These are phyloP conservation scores for Prunus campanulata DNA, from an alignment of 306 rosid genomes.

Conservation along the genomic window DNA sequence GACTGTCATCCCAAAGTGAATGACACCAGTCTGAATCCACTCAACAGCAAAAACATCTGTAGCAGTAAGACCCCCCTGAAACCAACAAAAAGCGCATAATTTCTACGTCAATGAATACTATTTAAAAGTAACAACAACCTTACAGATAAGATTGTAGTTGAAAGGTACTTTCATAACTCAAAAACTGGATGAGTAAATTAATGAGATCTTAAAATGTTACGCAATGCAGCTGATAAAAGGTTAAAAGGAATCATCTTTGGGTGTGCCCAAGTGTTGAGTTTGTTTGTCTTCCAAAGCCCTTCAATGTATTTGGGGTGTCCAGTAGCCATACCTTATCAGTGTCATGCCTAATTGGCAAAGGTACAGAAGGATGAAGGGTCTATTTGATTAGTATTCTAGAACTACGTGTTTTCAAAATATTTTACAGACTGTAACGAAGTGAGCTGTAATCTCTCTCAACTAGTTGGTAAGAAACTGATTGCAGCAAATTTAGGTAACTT, in stretches of 20 bases:
- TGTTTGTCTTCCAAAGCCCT: not conserved
- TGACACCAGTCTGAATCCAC: slow-evolving; percentile 82
- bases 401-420: not conserved
- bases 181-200: not conserved
- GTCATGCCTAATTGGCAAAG: not conserved
- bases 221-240: not conserved
- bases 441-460: not conserved
- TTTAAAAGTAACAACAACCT: slow-evolving; percentile 3
- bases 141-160: not conserved
- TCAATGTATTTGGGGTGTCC: not conserved
- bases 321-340: not conserved
- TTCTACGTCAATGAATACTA: slow-evolving; percentile 11
- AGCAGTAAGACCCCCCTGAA: slow-evolving; percentile 98
- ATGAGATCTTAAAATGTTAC: not conserved
- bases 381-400: not conserved
- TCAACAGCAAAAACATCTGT: slow-evolving; percentile 97
- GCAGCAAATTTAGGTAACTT: not conserved
- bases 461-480: not conserved
- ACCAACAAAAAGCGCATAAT: slow-evolving; percentile 27
- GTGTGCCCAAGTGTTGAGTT: not conserved
- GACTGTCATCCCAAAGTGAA: slow-evolving; percentile 94
- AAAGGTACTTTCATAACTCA: not conserved
- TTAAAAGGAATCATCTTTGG: not conserved
- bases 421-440: not conserved
- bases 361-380: not conserved